Percentiles rank a stretch among this genome's conserved stretches.
phyloP scores from a whole-genome alignment of 805 yeast species.

The Yamadazyma sp. region DNA sequence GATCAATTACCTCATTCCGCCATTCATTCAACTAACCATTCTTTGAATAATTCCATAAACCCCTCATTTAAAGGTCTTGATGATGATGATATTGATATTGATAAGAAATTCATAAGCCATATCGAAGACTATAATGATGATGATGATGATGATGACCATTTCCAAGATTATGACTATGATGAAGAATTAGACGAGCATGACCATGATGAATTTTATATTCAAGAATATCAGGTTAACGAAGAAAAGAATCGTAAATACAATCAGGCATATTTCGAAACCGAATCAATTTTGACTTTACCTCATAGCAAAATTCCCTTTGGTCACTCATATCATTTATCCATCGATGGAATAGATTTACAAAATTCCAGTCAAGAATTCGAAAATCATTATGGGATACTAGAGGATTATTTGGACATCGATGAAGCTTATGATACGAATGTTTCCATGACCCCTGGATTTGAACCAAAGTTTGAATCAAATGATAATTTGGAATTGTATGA shows the following conservation, averaged over 20 bases:
- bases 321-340: slow-evolving; percentile 26
- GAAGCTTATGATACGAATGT: slow-evolving; percentile 1
- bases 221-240: slow-evolving; percentile 7
- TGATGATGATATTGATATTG: slow-evolving; percentile 1
- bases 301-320: slow-evolving; percentile 16
- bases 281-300: slow-evolving; percentile 7
- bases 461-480: slow-evolving; percentile 8
- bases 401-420: slow-evolving; percentile 22
- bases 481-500: slow-evolving; percentile 23
- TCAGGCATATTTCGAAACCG: slow-evolving; percentile 7
- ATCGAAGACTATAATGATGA: slow-evolving; percentile 2
- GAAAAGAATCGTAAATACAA: slow-evolving; percentile 6
- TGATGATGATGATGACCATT: slow-evolving; percentile 1
- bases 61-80: background rate
- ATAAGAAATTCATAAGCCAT: slow-evolving; percentile 5
- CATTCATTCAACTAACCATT: background rate
- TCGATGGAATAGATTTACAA: slow-evolving; percentile 16
- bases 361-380: slow-evolving; percentile 8
- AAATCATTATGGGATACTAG: slow-evolving; percentile 31
- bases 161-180: slow-evolving; percentile 8
- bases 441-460: slow-evolving; percentile 10
- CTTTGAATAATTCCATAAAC: background rate
- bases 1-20: background rate
- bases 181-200: slow-evolving; percentile 5
- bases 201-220: slow-evolving; percentile 8